Evolutionary conservation across 192 early-diverging fungal genomes (phyloP), one percentile per base, ranked within the genome.

Genomic region (Umbelopsis isabellina): DNA sequence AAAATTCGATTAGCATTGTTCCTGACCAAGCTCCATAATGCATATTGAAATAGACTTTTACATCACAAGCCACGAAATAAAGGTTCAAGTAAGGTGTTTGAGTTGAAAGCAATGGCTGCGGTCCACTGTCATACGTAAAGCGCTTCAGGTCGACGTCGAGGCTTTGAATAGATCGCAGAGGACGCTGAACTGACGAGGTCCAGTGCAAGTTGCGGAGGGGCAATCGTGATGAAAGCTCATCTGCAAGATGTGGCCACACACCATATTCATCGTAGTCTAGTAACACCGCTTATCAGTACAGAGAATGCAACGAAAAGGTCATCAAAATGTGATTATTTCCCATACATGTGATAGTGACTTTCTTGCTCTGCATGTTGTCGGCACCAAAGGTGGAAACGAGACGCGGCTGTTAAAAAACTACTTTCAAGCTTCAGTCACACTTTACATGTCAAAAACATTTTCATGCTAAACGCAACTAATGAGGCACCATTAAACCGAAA

Each of bases 121-220:
- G 76, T 55, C 68, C 66, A 27, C 48, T 64, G 69, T 84, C 76
- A 79, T 79, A 20, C 66, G 74, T 51, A 72, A 87, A 88, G 15
- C 86, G 86, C 61, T 75, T 83, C 11, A 87, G 70, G 25, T 87
- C 86, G 9, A 90, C 82, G 47, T 85, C 84, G 23, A 92, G 80
- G 69, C 82, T 83, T 51, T 80, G 74, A 49, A 92, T 88, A 49
- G 83, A 86, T 22, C 87, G 82, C 50, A 83, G 75, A n/a, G 88
- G 73, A 27, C 90, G 81, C 53, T 89, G 86, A 21, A 83, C 81
- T 4, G 91, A 85, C 16, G 91, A 88, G 55, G 89, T 91, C 90
- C 93, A 96, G 33, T 84, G 82, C 15, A 96, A 73, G 70, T 94
- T 93, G 45, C 89, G 84, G 27, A 96, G 82, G 2, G 94, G 94